Evolutionary conservation across 169 alveolate genomes (phyloP).

Genomic region (Amoebophrya sp.): DNA sequence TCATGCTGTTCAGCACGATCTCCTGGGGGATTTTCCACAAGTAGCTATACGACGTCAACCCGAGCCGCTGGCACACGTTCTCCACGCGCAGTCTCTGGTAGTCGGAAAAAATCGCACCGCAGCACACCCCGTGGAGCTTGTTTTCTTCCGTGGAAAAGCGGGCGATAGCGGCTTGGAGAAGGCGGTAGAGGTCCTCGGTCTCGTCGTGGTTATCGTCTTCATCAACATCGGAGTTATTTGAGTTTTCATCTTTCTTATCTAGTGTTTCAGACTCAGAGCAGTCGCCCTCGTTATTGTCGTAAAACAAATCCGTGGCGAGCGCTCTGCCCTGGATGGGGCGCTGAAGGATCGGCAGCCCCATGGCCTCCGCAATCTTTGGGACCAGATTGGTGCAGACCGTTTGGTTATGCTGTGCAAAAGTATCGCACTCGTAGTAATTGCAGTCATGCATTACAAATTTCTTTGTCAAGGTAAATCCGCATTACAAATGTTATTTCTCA

Average conservation of each 20-base stretch:
- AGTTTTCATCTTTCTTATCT: not conserved
- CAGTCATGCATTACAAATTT: too few species aligned
- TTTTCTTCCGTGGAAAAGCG: slow-evolving; percentile 65
- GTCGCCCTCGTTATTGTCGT: not conserved
- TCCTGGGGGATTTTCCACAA: slow-evolving; percentile 56
- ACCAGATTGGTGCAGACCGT: slow-evolving; percentile 83
- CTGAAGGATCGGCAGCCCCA: slow-evolving; percentile 70
- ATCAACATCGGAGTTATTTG: slow-evolving; percentile 62
- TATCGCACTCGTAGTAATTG: too few species aligned
- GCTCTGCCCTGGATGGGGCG: not conserved
- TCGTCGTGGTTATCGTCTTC: slow-evolving; percentile 76
- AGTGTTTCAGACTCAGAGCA: not conserved
- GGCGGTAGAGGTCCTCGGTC: slow-evolving; percentile 86
- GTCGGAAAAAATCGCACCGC: slow-evolving; percentile 90
- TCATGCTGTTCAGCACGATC: not conserved
- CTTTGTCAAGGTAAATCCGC: too few species aligned
- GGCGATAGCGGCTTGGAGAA: slow-evolving; percentile 60
- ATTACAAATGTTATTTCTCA: too few species aligned
- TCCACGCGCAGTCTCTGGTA: slow-evolving; percentile 90
- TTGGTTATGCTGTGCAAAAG: too few species aligned
- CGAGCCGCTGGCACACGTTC: slow-evolving; percentile 72
- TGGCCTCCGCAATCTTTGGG: slow-evolving; percentile 80
- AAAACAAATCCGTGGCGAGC: not conserved
- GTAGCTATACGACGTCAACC: slow-evolving; percentile 54
- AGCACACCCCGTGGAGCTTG: slow-evolving; percentile 77